Evolutionary conservation across 1,139 yeast species (phyloP).

Genomic region (Hemisphaericaspora xylanilytica): DNA sequence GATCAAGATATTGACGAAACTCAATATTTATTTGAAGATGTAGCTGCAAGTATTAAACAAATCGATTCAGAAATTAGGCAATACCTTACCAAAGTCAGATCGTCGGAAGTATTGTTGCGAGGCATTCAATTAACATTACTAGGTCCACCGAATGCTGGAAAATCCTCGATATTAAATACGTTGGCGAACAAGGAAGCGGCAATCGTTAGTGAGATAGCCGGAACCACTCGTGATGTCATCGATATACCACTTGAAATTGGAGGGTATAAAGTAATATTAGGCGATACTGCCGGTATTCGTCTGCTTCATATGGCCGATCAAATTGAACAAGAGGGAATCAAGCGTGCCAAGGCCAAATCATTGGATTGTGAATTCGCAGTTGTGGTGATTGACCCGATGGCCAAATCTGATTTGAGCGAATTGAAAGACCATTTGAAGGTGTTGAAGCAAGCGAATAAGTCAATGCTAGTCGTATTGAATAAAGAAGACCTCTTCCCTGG

Average conservation of each 20-base stretch:
- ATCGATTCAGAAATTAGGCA: constrained; percentile 45
- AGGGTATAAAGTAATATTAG: constrained; percentile 80
- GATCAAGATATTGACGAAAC: constrained; percentile 78
- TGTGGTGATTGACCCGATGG: constrained; percentile 32
- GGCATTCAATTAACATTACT: constrained; percentile 75
- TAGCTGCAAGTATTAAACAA: constrained; percentile 38
- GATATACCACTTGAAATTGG: constrained; percentile 78
- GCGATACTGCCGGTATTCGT: constrained; percentile 94
- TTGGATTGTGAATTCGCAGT: constrained; percentile 59
- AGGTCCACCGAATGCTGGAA: constrained; percentile 98
- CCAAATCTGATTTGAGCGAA: constrained; percentile 14
- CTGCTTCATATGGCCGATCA: constrained; percentile 43
- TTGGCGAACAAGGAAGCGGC: constrained; percentile 82
- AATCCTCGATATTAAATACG: constrained; percentile 75
- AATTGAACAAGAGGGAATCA: constrained; percentile 83
- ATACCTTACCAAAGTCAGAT: constrained; percentile 51
- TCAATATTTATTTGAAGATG: constrained; percentile 47
- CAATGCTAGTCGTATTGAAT: constrained; percentile 51
- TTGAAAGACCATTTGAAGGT: constrained; percentile 30
- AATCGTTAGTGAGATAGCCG: constrained; percentile 88
- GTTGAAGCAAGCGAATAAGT: constrained; percentile 18
- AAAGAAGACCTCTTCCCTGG: constrained; percentile 53
- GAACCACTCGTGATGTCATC: constrained; percentile 89
- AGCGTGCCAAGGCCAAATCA: constrained; percentile 64
- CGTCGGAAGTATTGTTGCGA: constrained; percentile 62